Conservation (phyloP, 345 rosid species). For the Populus simonii region DNA sequence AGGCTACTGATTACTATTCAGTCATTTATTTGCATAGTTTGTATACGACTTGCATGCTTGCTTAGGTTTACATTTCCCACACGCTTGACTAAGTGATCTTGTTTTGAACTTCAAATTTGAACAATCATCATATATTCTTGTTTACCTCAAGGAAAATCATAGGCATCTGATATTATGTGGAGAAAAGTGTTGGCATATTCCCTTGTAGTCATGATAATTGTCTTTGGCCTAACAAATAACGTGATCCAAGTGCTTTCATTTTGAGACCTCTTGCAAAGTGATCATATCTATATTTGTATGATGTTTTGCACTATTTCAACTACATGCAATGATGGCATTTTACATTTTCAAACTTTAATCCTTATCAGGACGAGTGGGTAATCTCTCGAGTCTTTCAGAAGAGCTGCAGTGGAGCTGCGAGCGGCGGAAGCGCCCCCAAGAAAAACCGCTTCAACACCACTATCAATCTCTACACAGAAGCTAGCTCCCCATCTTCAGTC, state of each 20-base stretch:
- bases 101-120: neutral
- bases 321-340: neutral
- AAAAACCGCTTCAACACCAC: conserved; percentile 33
- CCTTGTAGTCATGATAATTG: neutral
- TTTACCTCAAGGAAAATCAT: neutral
- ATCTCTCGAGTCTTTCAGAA: conserved; percentile 83
- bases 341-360: neutral
- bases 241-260: neutral
- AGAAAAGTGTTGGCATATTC: no score
- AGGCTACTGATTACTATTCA: neutral
- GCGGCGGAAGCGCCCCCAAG: conserved; percentile 27
- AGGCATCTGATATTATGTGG: neutral
- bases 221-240: neutral
- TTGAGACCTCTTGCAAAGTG: neutral
- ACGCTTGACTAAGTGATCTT: neutral
- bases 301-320: neutral
- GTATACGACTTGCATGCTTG: neutral
- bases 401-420: conserved; percentile 35
- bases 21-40: neutral
- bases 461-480: conserved; percentile 37
- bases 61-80: neutral
- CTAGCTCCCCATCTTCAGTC: conserved; percentile 68
- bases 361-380: conserved; percentile 87
- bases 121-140: neutral
- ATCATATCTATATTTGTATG: neutral